Evolutionary conservation across 2,329 filamentous ascomycete species (phyloP).

Genomic region (Colletotrichum orchidophilum): DNA sequence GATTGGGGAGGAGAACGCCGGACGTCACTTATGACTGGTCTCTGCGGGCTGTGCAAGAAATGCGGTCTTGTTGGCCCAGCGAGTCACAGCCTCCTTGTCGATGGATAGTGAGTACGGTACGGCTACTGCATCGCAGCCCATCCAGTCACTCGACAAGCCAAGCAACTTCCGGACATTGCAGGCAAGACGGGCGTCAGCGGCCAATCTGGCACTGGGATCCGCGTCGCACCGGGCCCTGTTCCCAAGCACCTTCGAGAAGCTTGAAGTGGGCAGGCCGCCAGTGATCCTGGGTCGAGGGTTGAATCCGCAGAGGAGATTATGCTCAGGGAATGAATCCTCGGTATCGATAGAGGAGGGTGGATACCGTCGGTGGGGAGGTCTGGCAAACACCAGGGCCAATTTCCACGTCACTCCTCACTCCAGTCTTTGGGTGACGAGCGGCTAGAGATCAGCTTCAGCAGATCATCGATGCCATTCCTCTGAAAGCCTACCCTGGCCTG

Average conservation of each 20-base stretch:
- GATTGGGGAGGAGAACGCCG: neutral
- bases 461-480: neutral
- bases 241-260: constrained; percentile 27
- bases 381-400: constrained; percentile 5
- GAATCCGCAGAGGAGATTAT: constrained; percentile 4
- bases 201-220: neutral
- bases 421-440: neutral
- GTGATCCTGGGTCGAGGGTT: constrained; percentile 9
- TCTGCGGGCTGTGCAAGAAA: constrained; percentile 6
- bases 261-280: constrained; percentile 11
- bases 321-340: neutral
- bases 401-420: constrained; percentile 24
- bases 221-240: constrained; percentile 11
- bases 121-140: neutral
- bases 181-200: neutral
- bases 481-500: neutral
- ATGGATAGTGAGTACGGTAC: neutral
- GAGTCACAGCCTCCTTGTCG: neutral
- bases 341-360: constrained; percentile 18
- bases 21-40: neutral
- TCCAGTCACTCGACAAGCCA: neutral
- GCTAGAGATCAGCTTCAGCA: neutral
- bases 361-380: neutral
- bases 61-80: neutral
- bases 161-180: neutral